These are phyloP conservation scores for Parietaria judaica DNA, from an alignment of 306 rosid species.

Conservation along the genomic window DNA sequence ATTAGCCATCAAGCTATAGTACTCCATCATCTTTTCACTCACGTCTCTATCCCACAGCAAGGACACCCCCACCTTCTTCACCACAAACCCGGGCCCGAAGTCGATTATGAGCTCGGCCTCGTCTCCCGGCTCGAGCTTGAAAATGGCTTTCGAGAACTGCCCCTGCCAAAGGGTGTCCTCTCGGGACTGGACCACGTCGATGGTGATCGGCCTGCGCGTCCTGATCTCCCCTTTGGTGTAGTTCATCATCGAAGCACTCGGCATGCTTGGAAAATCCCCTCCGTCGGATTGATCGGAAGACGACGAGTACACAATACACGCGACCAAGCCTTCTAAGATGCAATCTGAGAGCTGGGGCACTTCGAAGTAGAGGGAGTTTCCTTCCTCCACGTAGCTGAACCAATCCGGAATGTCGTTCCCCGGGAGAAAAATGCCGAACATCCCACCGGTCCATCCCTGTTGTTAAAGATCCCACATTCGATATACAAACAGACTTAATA, in stretches of 20 bases:
- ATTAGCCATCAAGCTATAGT: not conserved
- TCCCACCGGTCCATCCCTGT: constrained; percentile 16
- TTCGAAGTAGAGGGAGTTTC: constrained; percentile 4
- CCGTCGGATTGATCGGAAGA: not conserved
- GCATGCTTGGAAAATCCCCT: not conserved
- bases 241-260: constrained; percentile 8
- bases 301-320: constrained; percentile 10
- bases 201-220: not conserved
- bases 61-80: constrained; percentile 16
- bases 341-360: not conserved
- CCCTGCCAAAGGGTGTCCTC: constrained; percentile 21
- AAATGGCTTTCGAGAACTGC: constrained; percentile 2
- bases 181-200: not conserved
- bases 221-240: too few relatives aligned
- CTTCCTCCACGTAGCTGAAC: constrained; percentile 7
- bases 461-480: not conserved
- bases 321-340: constrained; percentile 4
- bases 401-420: constrained; percentile 12
- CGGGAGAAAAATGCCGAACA: constrained; percentile 13
- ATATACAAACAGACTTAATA: not conserved
- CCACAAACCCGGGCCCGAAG: constrained; percentile 4
- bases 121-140: constrained; percentile 21
- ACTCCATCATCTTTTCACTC: not conserved
- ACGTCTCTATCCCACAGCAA: not conserved
- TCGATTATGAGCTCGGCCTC: constrained; percentile 3